Conservation (phyloP, 2,329 filamentous ascomycete genomes). For the Dactylellina sp. region DNA sequence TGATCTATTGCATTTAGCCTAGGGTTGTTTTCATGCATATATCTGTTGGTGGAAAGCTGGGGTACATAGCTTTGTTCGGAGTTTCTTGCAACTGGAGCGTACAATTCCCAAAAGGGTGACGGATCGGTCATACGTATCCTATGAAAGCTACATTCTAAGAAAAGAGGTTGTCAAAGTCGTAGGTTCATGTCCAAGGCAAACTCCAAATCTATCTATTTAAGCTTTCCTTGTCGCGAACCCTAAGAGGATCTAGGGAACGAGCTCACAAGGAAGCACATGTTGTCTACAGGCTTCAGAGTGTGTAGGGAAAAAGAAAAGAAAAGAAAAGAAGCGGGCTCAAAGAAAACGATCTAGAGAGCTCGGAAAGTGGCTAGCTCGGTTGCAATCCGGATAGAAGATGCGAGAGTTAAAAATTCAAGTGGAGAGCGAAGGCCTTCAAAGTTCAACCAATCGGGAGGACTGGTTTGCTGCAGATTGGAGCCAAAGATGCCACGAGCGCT, state of each 20-base stretch:
- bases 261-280: conserved; percentile 42
- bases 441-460: conserved; percentile 54
- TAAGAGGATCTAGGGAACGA: conserved; percentile 34
- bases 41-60: conserved; percentile 40
- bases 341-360: conserved; percentile 51
- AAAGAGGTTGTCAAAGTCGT: conserved; percentile 14
- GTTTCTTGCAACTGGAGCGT: conserved; percentile 1
- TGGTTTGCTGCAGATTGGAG: conserved; percentile 47
- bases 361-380: conserved; percentile 55
- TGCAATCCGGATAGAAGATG: conserved; percentile 56
- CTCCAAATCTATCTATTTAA: conserved; percentile 42
- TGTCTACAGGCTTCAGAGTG: conserved; percentile 2
- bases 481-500: conserved; percentile 48
- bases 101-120: not conserved
- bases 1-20: conserved; percentile 57
- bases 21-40: conserved; percentile 38
- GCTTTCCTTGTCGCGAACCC: conserved; percentile 46
- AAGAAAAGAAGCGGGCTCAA: conserved; percentile 8
- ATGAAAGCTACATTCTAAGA: conserved; percentile 1
- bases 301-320: conserved; percentile 11
- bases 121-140: conserved; percentile 9
- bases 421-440: conserved; percentile 21
- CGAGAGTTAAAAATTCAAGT: conserved; percentile 48
- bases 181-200: not conserved
- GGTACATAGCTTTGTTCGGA: conserved; percentile 24